Conservation (phyloP, 2,329 filamentous ascomycete species). For the Colletotrichum lini region DNA sequence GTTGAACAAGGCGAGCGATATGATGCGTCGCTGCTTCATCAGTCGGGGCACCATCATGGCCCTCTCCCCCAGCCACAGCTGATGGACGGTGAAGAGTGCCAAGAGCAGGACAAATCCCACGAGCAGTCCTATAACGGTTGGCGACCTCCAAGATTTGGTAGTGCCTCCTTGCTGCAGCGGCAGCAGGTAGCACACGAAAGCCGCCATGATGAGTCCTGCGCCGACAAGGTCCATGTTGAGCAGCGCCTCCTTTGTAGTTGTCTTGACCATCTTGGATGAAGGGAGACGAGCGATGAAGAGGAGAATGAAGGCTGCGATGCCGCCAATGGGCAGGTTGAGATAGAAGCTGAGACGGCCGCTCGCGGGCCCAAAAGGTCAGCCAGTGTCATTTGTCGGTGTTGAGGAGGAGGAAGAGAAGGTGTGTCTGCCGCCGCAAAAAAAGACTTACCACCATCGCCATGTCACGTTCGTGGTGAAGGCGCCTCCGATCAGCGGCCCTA, state of each 20-base stretch:
- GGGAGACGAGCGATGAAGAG: conserved; percentile 52
- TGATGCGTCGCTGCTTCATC: conserved; percentile 60
- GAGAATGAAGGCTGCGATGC: conserved; percentile 61
- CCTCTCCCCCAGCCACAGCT: conserved; percentile 61
- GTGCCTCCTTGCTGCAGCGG: conserved; percentile 71
- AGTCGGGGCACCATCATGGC: conserved; percentile 65
- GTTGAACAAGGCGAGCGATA: conserved; percentile 50
- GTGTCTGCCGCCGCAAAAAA: too few species aligned
- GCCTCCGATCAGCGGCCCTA: conserved; percentile 65
- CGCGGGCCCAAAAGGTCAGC: too few species aligned
- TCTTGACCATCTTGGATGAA: conserved; percentile 52
- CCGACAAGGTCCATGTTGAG: conserved; percentile 69
- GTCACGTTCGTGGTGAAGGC: conserved; percentile 64
- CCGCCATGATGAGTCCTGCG: conserved; percentile 64
- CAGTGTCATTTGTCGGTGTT: too few species aligned
- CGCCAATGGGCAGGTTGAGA: conserved; percentile 61
- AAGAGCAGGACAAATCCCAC: conserved; percentile 62
- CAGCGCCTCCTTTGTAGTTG: conserved; percentile 54
- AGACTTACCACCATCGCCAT: conserved; percentile 63
- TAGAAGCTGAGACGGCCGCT: conserved; percentile 51
- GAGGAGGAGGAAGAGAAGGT: too few species aligned
- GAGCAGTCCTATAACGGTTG: conserved; percentile 66
- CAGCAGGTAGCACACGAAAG: conserved; percentile 67
- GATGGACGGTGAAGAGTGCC: conserved; percentile 62
- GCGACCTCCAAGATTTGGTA: conserved; percentile 63